Conservation (phyloP, 2,329 filamentous ascomycete species). For the Chrysoporthe cubensis region DNA sequence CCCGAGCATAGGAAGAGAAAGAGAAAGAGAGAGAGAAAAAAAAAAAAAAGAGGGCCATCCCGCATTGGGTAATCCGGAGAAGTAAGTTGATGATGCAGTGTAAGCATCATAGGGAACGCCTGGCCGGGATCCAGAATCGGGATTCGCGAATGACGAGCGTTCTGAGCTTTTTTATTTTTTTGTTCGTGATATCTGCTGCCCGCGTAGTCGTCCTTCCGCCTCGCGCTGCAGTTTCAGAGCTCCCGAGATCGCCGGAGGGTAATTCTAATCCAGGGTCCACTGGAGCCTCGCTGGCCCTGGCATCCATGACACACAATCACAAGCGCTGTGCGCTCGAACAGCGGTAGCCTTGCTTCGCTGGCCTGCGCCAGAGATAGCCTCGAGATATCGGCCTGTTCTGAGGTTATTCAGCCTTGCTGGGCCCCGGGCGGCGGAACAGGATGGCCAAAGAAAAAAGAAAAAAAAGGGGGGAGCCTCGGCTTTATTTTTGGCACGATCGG, state of each 20-base stretch:
- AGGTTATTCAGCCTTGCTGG: constrained; percentile 5
- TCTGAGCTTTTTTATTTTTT: no score
- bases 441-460: not conserved
- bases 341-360: constrained; percentile 14
- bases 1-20: not conserved
- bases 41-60: not conserved
- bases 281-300: not conserved
- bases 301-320: not conserved
- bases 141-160: no score
- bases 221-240: not conserved
- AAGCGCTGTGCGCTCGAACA: not conserved
- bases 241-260: not conserved
- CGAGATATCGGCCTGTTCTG: not conserved
- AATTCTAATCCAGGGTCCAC: no score
- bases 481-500: not conserved
- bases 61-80: not conserved
- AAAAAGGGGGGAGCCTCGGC: not conserved
- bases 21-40: not conserved
- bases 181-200: no score
- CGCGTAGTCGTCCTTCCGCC: not conserved
- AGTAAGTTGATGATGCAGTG: not conserved
- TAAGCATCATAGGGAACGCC: not conserved
- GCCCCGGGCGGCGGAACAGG: not conserved
- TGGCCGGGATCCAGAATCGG: no score
- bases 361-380: not conserved